Evolutionary conservation across 495 filamentous ascomycete genomes (phyloP).

Genomic region (Penicillium antarcticum): DNA sequence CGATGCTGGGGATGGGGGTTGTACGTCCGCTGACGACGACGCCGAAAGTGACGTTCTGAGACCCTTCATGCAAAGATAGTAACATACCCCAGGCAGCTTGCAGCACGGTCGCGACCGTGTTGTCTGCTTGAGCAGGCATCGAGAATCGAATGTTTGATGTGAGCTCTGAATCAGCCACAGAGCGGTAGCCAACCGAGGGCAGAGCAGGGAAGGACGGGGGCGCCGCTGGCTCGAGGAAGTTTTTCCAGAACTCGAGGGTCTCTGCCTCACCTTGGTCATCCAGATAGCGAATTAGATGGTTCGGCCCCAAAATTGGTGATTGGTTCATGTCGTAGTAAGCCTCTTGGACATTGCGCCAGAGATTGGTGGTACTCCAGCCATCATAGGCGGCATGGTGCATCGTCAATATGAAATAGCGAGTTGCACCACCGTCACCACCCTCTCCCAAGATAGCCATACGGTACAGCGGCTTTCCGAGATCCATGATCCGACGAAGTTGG

Average conservation of each 20-base stretch:
- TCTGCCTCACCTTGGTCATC: too few relatives aligned
- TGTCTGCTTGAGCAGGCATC: background rate
- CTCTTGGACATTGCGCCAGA: slow-evolving; percentile 26
- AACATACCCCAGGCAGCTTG: slow-evolving; percentile 37
- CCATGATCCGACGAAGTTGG: too few relatives aligned
- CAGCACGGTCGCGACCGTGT: slow-evolving; percentile 30
- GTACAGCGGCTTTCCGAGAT: too few relatives aligned
- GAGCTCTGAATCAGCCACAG: background rate
- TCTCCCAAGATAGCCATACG: background rate
- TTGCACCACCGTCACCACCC: background rate
- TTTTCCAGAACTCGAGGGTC: background rate
- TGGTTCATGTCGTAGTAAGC: background rate
- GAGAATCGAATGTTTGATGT: background rate
- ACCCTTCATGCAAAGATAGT: slow-evolving; percentile 20
- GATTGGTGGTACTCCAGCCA: slow-evolving; percentile 48
- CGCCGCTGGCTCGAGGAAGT: background rate
- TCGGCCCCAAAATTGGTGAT: background rate
- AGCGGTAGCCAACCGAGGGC: background rate
- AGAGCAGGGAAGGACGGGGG: background rate
- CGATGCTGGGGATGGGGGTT: slow-evolving; percentile 28
- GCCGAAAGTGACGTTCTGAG: slow-evolving; percentile 34
- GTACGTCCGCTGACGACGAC: slow-evolving; percentile 32
- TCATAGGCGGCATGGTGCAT: slow-evolving; percentile 65
- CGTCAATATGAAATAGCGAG: slow-evolving; percentile 11
- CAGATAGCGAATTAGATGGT: slow-evolving; percentile 5